These are phyloP conservation scores for Ustilago crameri DNA, from an alignment of 1,284 basidiomycete genomes.

Conservation along the genomic window DNA sequence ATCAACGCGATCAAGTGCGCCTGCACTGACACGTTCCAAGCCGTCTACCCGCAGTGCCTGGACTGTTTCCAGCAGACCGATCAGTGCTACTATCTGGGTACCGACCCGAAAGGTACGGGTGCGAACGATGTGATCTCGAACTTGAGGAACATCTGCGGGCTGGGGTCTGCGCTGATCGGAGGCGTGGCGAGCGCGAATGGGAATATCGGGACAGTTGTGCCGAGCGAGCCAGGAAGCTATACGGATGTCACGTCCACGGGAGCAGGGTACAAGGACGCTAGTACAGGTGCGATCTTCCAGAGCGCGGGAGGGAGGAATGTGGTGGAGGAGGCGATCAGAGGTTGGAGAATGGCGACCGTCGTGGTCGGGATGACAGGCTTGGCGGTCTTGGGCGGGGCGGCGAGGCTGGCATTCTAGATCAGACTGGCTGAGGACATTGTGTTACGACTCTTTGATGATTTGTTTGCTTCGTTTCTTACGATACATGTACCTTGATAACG, in stretches of 20 bases:
- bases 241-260: constrained; percentile 47
- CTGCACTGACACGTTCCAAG: constrained; percentile 76
- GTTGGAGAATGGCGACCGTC: constrained; percentile 6
- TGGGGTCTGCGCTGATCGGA: constrained; percentile 50
- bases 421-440: no score
- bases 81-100: constrained; percentile 56
- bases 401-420: constrained; percentile 12
- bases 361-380: constrained; percentile 12
- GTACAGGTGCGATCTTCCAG: constrained; percentile 50
- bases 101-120: constrained; percentile 57
- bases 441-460: constrained; percentile 2
- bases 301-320: constrained; percentile 10
- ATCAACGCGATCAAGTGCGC: constrained; percentile 75
- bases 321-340: constrained; percentile 20
- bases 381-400: constrained; percentile 20
- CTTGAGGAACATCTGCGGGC: constrained; percentile 53
- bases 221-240: constrained; percentile 23
- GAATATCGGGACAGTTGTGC: constrained; percentile 24
- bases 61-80: constrained; percentile 71
- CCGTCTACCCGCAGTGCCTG: constrained; percentile 77
- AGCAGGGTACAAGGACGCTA: constrained; percentile 40
- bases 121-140: constrained; percentile 48
- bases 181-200: constrained; percentile 48
- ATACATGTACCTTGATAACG: no score
- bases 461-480: neutral